phyloP scores from a whole-genome alignment of 352 stramenopile species.

The Pythium angustatum region DNA sequence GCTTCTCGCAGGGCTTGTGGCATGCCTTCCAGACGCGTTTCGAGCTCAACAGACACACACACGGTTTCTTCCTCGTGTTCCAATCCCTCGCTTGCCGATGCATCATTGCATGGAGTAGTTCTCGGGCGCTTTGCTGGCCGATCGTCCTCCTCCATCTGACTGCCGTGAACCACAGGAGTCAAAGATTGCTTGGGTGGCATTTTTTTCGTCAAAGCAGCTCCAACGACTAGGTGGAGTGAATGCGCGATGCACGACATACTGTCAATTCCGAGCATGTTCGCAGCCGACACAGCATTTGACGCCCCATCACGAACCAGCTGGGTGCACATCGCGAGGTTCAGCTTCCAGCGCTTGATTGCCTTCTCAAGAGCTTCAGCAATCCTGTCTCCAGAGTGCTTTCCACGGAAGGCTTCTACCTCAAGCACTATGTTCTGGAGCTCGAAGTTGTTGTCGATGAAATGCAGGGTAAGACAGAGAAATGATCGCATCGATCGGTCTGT shows the following conservation, averaged over 20 bases:
- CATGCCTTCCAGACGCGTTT: not conserved
- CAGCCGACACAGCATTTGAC: not conserved
- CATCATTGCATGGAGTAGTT: no score
- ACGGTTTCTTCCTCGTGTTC: not conserved
- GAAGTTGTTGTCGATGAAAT: constrained; percentile 19
- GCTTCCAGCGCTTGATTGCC: constrained; percentile 2
- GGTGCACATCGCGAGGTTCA: not conserved
- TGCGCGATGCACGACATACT: constrained; percentile 14
- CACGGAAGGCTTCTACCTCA: constrained; percentile 15
- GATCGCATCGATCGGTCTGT: constrained; percentile 16
- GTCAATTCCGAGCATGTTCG: not conserved
- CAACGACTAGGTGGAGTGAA: constrained; percentile 17
- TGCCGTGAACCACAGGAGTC: not conserved
- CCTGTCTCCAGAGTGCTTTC: constrained; percentile 10
- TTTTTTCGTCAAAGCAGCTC: not conserved
- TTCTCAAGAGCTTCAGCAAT: not conserved
- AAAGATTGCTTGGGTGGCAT: not conserved
- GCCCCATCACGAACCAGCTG: constrained; percentile 18
- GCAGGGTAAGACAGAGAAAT: constrained; percentile 16
- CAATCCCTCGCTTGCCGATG: not conserved
- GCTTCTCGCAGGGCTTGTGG: no score
- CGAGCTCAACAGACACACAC: not conserved
- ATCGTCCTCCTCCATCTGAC: no score
- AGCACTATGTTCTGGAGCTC: constrained; percentile 1
- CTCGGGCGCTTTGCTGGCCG: no score